These are phyloP conservation scores for Hibiscus tridactylites DNA, from an alignment of 345 rosid species.

Conservation along the genomic window DNA sequence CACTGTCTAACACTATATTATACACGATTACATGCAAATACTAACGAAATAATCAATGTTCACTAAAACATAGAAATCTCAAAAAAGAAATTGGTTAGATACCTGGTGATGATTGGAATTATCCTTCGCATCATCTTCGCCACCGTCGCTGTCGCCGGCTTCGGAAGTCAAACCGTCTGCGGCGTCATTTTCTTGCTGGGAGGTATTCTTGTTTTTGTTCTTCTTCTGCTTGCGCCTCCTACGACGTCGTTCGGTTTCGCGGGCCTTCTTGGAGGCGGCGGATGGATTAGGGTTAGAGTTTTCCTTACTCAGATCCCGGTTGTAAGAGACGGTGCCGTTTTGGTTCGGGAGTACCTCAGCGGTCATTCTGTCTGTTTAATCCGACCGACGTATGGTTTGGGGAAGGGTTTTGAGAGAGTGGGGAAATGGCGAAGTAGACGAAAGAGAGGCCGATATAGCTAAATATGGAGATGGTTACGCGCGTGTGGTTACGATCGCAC, in stretches of 20 bases:
- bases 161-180: slow-evolving; percentile 3
- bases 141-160: slow-evolving; percentile 29
- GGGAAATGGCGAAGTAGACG: not conserved
- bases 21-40: not conserved
- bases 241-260: slow-evolving; percentile 87
- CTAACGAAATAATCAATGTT: not conserved
- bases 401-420: not conserved
- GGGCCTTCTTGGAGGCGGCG: slow-evolving; percentile 46
- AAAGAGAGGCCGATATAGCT: not conserved
- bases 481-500: not conserved
- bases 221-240: slow-evolving; percentile 99
- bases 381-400: not conserved
- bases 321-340: slow-evolving; percentile 29
- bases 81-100: slow-evolving; percentile 11
- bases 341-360: slow-evolving; percentile 39
- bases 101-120: slow-evolving; percentile 45
- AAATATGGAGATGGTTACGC: not conserved
- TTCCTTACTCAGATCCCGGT: slow-evolving; percentile 37
- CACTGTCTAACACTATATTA: not conserved
- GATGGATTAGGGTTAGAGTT: slow-evolving; percentile 19
- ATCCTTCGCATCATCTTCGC: slow-evolving; percentile 42
- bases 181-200: slow-evolving; percentile 12
- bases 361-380: slow-evolving; percentile 22
- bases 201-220: slow-evolving; percentile 32
- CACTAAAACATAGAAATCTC: slow-evolving; percentile 26